These are phyloP conservation scores for Fusarium agapanthi DNA, from an alignment of 2,329 filamentous ascomycete species.

Conservation along the genomic window DNA sequence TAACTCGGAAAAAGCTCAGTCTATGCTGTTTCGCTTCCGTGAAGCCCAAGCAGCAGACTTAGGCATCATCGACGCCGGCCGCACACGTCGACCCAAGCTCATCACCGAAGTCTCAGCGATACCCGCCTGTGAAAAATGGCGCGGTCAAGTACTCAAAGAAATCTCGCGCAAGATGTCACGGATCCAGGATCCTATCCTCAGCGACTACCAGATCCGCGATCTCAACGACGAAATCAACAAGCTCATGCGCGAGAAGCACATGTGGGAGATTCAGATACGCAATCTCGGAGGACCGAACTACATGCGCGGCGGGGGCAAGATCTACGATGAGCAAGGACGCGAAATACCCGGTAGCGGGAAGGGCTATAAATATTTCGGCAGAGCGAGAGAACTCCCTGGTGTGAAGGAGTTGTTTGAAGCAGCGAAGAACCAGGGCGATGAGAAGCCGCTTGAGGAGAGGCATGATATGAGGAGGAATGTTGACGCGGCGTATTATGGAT, in stretches of 20 bases:
- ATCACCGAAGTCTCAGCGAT: slow-evolving; percentile 89
- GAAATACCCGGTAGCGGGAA: slow-evolving; percentile 81
- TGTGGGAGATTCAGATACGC: slow-evolving; percentile 97
- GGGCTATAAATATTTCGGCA: slow-evolving; percentile 93
- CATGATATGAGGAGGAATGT: slow-evolving; percentile 79
- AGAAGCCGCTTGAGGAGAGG: slow-evolving; percentile 72
- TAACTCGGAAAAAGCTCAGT: slow-evolving; percentile 98
- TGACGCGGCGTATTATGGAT: slow-evolving; percentile 95
- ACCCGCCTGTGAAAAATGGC: slow-evolving; percentile 94
- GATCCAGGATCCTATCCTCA: slow-evolving; percentile 91
- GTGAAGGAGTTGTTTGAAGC: slow-evolving; percentile 97
- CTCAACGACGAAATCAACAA: slow-evolving; percentile 99
- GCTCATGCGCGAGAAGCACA: slow-evolving; percentile 97
- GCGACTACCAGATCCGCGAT: slow-evolving; percentile 96
- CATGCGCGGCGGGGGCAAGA: slow-evolving; percentile 76
- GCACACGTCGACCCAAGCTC: slow-evolving; percentile 86
- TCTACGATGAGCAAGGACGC: slow-evolving; percentile 77
- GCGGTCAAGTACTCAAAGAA: slow-evolving; percentile 95
- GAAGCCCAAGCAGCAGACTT: slow-evolving; percentile 96
- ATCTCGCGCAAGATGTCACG: slow-evolving; percentile 95
- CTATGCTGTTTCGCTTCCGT: slow-evolving; percentile 99
- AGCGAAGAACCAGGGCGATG: slow-evolving; percentile 66
- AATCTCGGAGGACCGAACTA: slow-evolving; percentile 98
- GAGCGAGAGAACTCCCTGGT: slow-evolving; percentile 88
- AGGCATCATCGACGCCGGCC: slow-evolving; percentile 92